A percentile compares a stretch with the other conserved stretches of the same genome.
Evolutionary conservation across 1,284 basidiomycete species (phyloP).

Genomic region (Phellopilus nigrolimitatus): DNA sequence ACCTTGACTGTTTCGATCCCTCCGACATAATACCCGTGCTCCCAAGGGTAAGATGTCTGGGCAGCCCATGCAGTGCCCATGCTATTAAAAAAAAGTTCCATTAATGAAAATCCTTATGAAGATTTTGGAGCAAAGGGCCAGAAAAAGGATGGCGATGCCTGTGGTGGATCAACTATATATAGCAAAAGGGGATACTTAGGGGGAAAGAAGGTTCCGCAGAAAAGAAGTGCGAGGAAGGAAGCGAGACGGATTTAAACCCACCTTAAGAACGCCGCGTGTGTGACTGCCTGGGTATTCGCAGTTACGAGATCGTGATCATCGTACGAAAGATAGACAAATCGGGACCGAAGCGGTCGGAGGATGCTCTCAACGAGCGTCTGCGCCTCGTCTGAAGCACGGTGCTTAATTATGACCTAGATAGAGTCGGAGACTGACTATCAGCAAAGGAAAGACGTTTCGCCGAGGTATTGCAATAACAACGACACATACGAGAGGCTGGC

Average conservation of each 20-base stretch:
- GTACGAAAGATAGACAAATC: constrained; percentile 91
- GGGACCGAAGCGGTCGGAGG: constrained; percentile 76
- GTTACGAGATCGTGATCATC: constrained; percentile 96
- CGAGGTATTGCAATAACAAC: not conserved
- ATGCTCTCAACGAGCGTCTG: constrained; percentile 81
- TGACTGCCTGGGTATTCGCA: constrained; percentile 97
- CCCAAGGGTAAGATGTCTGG: constrained; percentile 87
- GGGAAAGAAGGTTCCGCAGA: constrained; percentile 1
- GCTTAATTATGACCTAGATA: constrained; percentile 80
- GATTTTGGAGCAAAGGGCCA: not conserved
- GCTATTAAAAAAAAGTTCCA: constrained; percentile 36
- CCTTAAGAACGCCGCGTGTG: constrained; percentile 96
- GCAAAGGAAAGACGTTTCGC: constrained; percentile 10
- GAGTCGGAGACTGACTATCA: not conserved
- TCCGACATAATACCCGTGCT: constrained; percentile 90
- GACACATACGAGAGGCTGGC: constrained; percentile 79
- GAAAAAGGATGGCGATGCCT: constrained; percentile 13
- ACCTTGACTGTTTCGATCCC: constrained; percentile 99
- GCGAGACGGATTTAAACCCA: constrained; percentile 29
- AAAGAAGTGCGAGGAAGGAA: constrained; percentile 9
- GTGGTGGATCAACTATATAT: no score
- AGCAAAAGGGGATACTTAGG: no score
- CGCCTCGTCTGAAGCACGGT: constrained; percentile 75
- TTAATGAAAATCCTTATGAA: not conserved
- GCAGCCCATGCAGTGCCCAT: constrained; percentile 97